These are phyloP conservation scores for Fusarium nematophilum DNA, from an alignment of 2,329 filamentous ascomycete species.

Conservation along the genomic window DNA sequence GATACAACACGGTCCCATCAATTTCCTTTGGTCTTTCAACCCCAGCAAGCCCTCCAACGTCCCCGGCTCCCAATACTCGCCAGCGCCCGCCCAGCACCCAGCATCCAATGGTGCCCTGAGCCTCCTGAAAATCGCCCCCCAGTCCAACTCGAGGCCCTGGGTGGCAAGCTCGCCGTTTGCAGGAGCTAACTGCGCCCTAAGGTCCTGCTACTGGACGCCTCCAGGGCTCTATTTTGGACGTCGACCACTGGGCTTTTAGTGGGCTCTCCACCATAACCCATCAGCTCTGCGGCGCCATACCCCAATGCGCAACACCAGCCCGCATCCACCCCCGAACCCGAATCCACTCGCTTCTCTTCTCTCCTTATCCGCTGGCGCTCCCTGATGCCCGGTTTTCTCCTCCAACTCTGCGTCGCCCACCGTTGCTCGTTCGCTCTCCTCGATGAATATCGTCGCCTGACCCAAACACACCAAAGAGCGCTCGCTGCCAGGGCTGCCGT, in stretches of 20 bases:
- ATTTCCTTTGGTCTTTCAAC: slow-evolving; percentile 28
- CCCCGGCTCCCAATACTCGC: slow-evolving; percentile 26
- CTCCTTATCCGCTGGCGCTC: slow-evolving; percentile 44
- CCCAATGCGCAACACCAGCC: slow-evolving; percentile 42
- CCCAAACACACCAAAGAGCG: slow-evolving; percentile 53
- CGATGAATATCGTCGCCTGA: slow-evolving; percentile 57
- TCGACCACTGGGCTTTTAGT: slow-evolving; percentile 27
- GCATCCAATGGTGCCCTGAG: slow-evolving; percentile 33
- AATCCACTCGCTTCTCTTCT: slow-evolving; percentile 31
- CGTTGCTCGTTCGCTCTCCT: slow-evolving; percentile 59
- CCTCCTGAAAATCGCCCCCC: slow-evolving; percentile 30
- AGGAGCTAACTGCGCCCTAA: slow-evolving; percentile 24
- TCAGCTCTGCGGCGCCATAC: slow-evolving; percentile 37
- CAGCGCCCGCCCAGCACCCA: slow-evolving; percentile 21
- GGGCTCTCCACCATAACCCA: slow-evolving; percentile 31
- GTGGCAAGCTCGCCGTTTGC: not conserved
- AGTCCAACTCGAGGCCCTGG: slow-evolving; percentile 1
- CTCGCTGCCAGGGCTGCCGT: slow-evolving; percentile 57
- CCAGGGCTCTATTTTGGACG: slow-evolving; percentile 38
- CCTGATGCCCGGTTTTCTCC: slow-evolving; percentile 61
- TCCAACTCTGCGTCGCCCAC: slow-evolving; percentile 60
- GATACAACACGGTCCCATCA: slow-evolving; percentile 33
- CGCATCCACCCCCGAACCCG: slow-evolving; percentile 32
- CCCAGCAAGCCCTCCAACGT: slow-evolving; percentile 31
- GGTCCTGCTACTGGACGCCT: slow-evolving; percentile 35